phyloP scores from a whole-genome alignment of 2,329 filamentous ascomycete species.

The Phoma herbarum region DNA sequence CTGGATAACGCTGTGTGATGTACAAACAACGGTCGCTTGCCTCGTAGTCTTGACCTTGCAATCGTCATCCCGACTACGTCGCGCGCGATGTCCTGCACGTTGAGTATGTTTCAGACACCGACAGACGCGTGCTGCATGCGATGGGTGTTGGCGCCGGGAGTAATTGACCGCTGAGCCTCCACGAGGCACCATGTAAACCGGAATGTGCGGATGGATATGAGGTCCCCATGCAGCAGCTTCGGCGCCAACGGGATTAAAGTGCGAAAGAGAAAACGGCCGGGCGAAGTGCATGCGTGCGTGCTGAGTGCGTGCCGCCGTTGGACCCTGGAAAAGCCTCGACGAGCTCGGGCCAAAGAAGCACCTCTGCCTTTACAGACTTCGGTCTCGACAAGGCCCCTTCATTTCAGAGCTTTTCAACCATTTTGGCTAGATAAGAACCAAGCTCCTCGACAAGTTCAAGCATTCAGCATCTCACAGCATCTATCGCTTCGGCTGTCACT shows the following conservation, averaged over 20 bases:
- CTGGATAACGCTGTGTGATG: constrained; percentile 20
- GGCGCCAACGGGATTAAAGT: constrained; percentile 3
- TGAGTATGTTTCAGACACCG: background rate
- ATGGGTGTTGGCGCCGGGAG: background rate
- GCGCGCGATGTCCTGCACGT: constrained; percentile 1
- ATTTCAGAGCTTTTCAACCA: constrained; percentile 17
- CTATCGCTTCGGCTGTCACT: background rate
- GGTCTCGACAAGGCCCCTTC: constrained; percentile 17
- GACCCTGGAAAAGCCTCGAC: constrained; percentile 15
- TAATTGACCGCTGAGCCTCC: constrained; percentile 11
- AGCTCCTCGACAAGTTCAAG: constrained; percentile 4
- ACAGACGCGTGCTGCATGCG: background rate
- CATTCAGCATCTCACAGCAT: background rate
- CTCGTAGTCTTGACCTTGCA: constrained; percentile 17
- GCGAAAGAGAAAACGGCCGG: constrained; percentile 8
- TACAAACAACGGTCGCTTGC: constrained; percentile 18
- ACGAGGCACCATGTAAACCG: constrained; percentile 4
- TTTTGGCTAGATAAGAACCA: constrained; percentile 12
- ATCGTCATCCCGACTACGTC: constrained; percentile 4
- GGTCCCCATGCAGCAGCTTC: constrained; percentile 5
- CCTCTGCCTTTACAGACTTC: background rate
- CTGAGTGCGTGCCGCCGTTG: constrained; percentile 11
- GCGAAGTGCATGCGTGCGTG: constrained; percentile 21
- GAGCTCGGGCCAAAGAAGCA: constrained; percentile 4
- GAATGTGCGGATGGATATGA: constrained; percentile 8